Evolutionary conservation across 768 basidiomycete species (phyloP).

Genomic region (Naganishia vishniacii): DNA sequence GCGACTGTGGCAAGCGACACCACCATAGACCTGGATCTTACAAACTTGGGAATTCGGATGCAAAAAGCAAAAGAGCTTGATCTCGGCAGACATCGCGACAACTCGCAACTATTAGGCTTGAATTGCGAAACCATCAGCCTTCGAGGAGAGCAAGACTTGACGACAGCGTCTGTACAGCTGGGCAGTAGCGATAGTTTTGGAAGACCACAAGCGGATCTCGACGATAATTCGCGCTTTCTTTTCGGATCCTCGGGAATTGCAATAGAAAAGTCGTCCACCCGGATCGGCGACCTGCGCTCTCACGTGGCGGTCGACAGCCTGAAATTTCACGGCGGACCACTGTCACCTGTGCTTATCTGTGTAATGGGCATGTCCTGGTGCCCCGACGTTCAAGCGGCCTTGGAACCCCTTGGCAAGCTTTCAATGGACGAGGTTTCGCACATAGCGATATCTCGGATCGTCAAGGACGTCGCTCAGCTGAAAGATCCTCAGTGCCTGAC

Average conservation of each 20-base stretch:
- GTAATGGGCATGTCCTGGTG: constrained; percentile 9
- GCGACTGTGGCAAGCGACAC: constrained; percentile 10
- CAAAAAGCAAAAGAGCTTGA: background rate
- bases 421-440: background rate
- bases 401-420: background rate
- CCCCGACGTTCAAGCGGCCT: background rate
- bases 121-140: background rate
- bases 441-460: background rate
- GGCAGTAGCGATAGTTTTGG: background rate
- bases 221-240: constrained; percentile 10
- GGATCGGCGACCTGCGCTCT: background rate
- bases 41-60: background rate
- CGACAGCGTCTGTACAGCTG: background rate
- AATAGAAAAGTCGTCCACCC: background rate
- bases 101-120: background rate
- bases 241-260: background rate
- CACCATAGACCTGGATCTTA: background rate
- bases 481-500: constrained; percentile 14
- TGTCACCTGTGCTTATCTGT: constrained; percentile 1
- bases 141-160: constrained; percentile 7
- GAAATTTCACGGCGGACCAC: background rate
- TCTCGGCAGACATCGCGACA: background rate
- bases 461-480: background rate
- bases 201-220: constrained; percentile 3
- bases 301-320: background rate